Evolutionary conservation across 2,329 filamentous ascomycete species (phyloP), one percentile per base, ranked within the genome.

Genomic region (Fusarium pininemorale): DNA sequence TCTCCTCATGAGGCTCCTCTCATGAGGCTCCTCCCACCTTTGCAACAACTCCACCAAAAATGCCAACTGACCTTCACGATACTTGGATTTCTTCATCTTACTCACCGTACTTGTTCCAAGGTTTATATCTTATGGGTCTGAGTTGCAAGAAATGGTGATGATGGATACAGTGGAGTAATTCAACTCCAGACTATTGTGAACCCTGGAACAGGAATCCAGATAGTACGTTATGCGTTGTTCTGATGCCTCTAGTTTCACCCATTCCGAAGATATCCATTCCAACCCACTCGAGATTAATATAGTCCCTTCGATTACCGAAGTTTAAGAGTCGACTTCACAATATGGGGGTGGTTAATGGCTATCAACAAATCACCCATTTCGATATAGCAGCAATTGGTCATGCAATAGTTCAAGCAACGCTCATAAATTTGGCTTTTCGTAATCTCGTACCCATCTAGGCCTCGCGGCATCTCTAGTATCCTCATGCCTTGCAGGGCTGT

Each of bases 401-500:
- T 47, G 35, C 37, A 71, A 48, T 44, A 28, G 18, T 45, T 66
- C 10, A 67, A 60, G 47, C 64, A 68, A 72, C 59, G 58, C 67
- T 74, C 41, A 47, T 45, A 63, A 61, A 72, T 74, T 59, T 63
- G n/a, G 24, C 35, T 55, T 72, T 64, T 72, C 69, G 50, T 64
- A 38, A 66, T 58, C 48, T 69, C 59, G 91, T 92, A 74, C 88
- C 95, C 32, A 83, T 94, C 2, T 93, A 3, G 89, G 89, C 0
- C 81, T 96, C 18, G 85, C 90, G 35, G 79, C 82, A 44, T 86
- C 89, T 9, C 85, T 13, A 70, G 90, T 55, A 94, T 95, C 53
- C 92, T 0, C 85, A 80, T 78, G 87, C 77, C 60, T 90, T 79
- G 78, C 87, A 78, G 82, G 93, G 83, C 83, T 94, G 93, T 92